These are phyloP conservation scores for Pouteria campechiana DNA, from an alignment of 179 eudicot species.

Conservation along the genomic window DNA sequence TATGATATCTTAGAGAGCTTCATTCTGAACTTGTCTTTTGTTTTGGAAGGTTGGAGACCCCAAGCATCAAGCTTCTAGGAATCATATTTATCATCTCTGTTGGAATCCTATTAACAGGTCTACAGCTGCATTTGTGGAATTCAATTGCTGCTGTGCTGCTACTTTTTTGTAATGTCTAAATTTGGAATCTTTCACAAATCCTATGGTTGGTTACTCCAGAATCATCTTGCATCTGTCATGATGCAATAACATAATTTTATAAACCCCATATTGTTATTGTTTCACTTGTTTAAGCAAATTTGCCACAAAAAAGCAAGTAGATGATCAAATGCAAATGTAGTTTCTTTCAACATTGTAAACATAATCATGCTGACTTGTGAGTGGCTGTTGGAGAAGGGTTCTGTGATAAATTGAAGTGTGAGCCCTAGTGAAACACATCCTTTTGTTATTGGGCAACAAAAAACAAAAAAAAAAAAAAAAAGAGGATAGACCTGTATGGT, in stretches of 20 bases:
- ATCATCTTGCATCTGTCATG: not conserved
- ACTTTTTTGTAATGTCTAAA: not conserved
- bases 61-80: slow-evolving; percentile 78
- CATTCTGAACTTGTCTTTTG: slow-evolving; percentile 2
- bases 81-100: slow-evolving; percentile 76
- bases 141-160: not conserved
- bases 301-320: no score
- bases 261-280: not conserved
- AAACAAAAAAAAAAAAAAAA: no score
- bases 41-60: slow-evolving; percentile 72
- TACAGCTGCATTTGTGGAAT: slow-evolving; percentile 6
- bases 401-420: no score
- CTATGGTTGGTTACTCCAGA: not conserved
- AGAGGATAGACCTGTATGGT: no score
- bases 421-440: no score
- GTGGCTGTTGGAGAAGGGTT: no score
- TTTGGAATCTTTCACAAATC: not conserved
- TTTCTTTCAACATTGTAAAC: no score
- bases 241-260: not conserved
- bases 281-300: not conserved
- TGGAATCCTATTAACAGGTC: slow-evolving; percentile 86
- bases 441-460: no score
- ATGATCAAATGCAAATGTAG: no score
- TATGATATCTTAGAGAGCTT: not conserved
- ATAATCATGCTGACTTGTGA: no score